Base-by-base conservation (phyloP, 2,329 filamentous ascomycete species). In the Pseudocercospora macadamiae region DNA sequence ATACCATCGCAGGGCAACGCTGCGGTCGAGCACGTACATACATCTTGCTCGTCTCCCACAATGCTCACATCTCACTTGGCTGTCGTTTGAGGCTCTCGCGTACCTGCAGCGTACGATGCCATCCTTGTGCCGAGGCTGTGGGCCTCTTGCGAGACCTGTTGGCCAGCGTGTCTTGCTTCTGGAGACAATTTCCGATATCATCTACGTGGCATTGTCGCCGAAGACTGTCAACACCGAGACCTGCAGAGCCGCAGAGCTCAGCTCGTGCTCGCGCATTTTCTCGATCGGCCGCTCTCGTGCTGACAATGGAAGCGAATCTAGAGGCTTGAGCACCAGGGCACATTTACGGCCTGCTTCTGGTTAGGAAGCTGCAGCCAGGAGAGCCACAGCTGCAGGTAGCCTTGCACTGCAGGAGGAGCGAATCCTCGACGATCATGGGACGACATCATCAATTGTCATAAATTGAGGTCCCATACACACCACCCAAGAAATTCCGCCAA, bases 51-150 rank as follows among this genome's bases (percentile, higher is more conserved):
- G 30, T 34, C 37, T 55, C 26, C 39, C 34, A 39, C 16, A 21
- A 45, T 21, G 10, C n/a, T 23, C 42, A 21, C 42, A 16, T 23
- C 42, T 45, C 42, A 45, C 1, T 23, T 8, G 4, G 9, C 23
- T 19, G 19, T 4, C 19, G 21, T 23, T 23, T 23, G 37, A 19
- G 7, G 42, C 34, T 16, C 36, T 60, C 57, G 57, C 57, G 57
- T 60, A 60, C 57, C 57, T 60, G 57, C 57, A 60, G 36, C 39
- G 48, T 51, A 28, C 30, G 32, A 51, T 25, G 32, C 25, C 36
- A 60, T 42, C 57, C 57, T 53, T 49, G 57, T 60, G 44, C 57
- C 57, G 57, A 49, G 19, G 26, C 25, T 30, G 57, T 55, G 52
- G 57, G 52, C 52, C 57, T 34, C n/a, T 8, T 47, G n/a, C n/a